Percentiles rank a stretch among this genome's conserved stretches.
Evolutionary conservation across 2,329 filamentous ascomycete genomes (phyloP).

Genomic region (Pseudogymnoascus sp.): DNA sequence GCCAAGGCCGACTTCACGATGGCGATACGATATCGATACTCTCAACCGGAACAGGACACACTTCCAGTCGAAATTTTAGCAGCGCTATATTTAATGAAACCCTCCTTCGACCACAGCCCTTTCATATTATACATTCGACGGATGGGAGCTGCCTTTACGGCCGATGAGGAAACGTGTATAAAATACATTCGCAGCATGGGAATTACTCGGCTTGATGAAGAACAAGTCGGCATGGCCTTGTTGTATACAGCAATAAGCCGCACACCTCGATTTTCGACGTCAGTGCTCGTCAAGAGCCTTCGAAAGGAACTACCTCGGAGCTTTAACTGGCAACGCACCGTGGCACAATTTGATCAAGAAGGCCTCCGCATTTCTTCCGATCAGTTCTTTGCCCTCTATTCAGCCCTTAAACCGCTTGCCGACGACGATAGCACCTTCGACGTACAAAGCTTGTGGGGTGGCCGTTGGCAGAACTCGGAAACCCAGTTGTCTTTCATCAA

Average conservation of each 20-base stretch:
- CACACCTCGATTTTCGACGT: constrained; percentile 46
- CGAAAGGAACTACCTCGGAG: constrained; percentile 54
- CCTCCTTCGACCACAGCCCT: constrained; percentile 54
- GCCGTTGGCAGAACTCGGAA: constrained; percentile 75
- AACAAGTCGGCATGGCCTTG: constrained; percentile 75
- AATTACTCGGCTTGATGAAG: constrained; percentile 62
- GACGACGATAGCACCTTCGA: constrained; percentile 58
- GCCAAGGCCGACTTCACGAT: constrained; percentile 63
- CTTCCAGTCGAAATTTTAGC: constrained; percentile 66
- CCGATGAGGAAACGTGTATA: constrained; percentile 62
- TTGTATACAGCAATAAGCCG: constrained; percentile 58
- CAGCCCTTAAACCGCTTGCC: constrained; percentile 69
- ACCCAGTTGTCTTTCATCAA: constrained; percentile 91
- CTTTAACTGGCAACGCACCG: constrained; percentile 65
- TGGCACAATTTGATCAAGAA: constrained; percentile 74
- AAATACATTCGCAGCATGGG: constrained; percentile 48
- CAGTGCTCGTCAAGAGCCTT: constrained; percentile 55
- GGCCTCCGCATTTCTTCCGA: constrained; percentile 66
- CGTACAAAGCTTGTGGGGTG: constrained; percentile 85
- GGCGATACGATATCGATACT: constrained; percentile 55
- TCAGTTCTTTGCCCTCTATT: constrained; percentile 78
- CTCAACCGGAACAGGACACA: constrained; percentile 62
- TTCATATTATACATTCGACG: constrained; percentile 65
- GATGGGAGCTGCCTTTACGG: constrained; percentile 67
- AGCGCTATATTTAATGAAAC: constrained; percentile 60